Base-by-base conservation (phyloP, 2,329 filamentous ascomycete species). In the Fusarium irregulare region DNA sequence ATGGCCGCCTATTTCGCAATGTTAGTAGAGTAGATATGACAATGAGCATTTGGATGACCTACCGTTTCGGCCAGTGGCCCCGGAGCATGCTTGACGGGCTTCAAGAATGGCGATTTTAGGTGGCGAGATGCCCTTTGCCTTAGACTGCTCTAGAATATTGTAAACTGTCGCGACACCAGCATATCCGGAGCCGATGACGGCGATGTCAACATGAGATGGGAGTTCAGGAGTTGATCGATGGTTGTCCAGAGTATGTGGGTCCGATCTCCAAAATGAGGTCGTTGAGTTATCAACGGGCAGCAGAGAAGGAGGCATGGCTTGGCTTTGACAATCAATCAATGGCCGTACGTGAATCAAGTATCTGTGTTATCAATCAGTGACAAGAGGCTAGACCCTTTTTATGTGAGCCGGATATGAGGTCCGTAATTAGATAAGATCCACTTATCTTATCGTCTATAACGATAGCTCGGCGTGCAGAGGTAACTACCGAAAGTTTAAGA, bases 91-190 rank as follows among this genome's bases (percentile, higher is more conserved):
- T 46, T 59, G 56, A 0, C 56, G 56, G 8, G 56, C 56, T 46
- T 59, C 56, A n/a, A 59, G n/a, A 18, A 59, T 59, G 6, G 16
- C 56, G 28, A 56, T 56, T 12, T 8, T 56, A 1, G 56, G 56
- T 1, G 30, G 6, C 8, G 40, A 7, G 8, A 40, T 21, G 1
- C 30, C 10, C 4, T 3, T 41, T 4, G 41, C 7, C 3, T 56
- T 56, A 13, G 30, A 59, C 3, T 46, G 40, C n/a, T 59, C 56
- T 2, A 59, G 7, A 5, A 59, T 46, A 7, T 59, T 51, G 11
- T 59, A 30, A 1, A 59, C 50, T 25, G 56, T 56, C 1, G 56
- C 50, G 2, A 56, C 50, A 8, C 56, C 56, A 14, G 56, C 56
- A 16, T 59, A 59, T 0, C 56, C 56, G 5, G 56, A 30, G 6